Evolutionary conservation across 257 asterid genomes (phyloP).

Genomic region (Verbena officinalis): DNA sequence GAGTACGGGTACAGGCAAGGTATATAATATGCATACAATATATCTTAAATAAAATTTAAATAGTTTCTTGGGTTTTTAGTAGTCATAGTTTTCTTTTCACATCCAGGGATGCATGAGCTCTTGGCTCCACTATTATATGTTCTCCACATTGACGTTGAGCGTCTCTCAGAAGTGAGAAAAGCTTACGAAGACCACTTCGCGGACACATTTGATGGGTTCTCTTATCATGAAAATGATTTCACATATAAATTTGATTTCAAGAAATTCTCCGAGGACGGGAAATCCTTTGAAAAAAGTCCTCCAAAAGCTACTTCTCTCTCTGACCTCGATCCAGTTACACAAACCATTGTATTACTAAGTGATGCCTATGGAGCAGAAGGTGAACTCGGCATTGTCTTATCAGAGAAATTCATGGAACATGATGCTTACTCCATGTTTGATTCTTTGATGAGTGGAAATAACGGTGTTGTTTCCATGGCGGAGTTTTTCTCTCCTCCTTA

Average conservation of each 20-base stretch:
- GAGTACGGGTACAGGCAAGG: constrained; percentile 96
- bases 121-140: constrained; percentile 85
- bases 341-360: constrained; percentile 61
- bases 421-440: constrained; percentile 93
- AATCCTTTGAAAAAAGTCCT: constrained; percentile 40
- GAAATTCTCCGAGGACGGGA: constrained; percentile 63
- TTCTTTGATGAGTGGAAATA: constrained; percentile 78
- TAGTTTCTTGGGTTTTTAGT: constrained; percentile 12
- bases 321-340: constrained; percentile 74
- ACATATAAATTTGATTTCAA: constrained; percentile 78
- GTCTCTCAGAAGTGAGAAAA: constrained; percentile 73
- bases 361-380: constrained; percentile 98
- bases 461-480: constrained; percentile 81
- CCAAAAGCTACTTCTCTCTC: constrained; percentile 40
- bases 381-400: constrained; percentile 83
- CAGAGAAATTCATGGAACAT: constrained; percentile 89
- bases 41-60: background rate
- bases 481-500: constrained; percentile 74
- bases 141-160: constrained; percentile 75
- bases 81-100: constrained; percentile 30
- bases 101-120: constrained; percentile 91
- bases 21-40: too few species aligned
- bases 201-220: constrained; percentile 80
- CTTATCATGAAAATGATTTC: constrained; percentile 71
- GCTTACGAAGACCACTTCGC: constrained; percentile 67